These are phyloP conservation scores for Cenococcum geophilum DNA, from an alignment of 495 filamentous ascomycete genomes.

Conservation along the genomic window DNA sequence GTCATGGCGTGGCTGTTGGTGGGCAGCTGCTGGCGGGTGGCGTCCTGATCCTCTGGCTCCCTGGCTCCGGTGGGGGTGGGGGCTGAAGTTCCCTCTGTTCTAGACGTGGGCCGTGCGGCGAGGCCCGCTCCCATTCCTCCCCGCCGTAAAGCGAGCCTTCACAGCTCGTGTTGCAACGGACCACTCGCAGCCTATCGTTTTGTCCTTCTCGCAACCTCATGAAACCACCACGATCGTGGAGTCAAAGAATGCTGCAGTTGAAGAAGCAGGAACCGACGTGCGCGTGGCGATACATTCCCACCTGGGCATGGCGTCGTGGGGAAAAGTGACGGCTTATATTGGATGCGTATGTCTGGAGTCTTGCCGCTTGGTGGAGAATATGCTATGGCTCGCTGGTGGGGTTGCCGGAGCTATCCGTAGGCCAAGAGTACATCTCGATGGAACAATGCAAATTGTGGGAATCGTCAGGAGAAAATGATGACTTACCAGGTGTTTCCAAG, in stretches of 20 bases:
- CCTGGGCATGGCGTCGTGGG: slow-evolving; percentile 6
- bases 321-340: slow-evolving; percentile 14
- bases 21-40: too few species aligned
- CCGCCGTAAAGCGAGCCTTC: slow-evolving; percentile 1
- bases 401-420: background rate
- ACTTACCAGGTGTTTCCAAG: slow-evolving; percentile 94
- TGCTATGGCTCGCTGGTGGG: background rate
- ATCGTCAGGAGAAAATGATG: slow-evolving; percentile 12
- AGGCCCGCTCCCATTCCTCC: slow-evolving; percentile 1
- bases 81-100: background rate
- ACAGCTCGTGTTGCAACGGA: background rate
- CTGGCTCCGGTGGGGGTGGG: background rate
- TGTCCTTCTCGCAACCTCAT: slow-evolving; percentile 20
- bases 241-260: background rate
- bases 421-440: background rate
- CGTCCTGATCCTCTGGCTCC: too few species aligned
- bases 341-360: background rate
- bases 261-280: slow-evolving; percentile 9
- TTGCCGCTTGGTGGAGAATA: background rate
- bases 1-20: background rate
- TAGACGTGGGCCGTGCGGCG: background rate
- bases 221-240: slow-evolving; percentile 12
- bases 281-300: slow-evolving; percentile 24
- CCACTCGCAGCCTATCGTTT: slow-evolving; percentile 14
- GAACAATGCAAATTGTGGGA: slow-evolving; percentile 7